Percentiles rank a stretch among this genome's conserved stretches.
Evolutionary conservation across 2,329 filamentous ascomycete species (phyloP).

Genomic region (Colletotrichum lentis): DNA sequence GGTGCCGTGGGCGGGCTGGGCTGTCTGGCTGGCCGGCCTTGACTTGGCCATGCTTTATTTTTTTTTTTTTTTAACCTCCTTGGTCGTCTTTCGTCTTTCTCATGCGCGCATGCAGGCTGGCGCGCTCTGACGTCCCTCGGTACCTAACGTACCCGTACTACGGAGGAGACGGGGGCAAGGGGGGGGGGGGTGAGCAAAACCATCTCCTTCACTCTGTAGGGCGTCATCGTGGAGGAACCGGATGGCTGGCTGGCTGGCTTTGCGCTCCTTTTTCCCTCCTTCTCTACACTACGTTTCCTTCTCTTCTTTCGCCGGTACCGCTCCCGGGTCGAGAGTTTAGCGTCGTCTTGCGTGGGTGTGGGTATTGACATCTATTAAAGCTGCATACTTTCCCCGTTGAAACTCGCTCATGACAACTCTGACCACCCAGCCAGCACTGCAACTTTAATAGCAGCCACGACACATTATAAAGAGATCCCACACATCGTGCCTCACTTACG

Average conservation of each 20-base stretch:
- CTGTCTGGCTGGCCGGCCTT: neutral
- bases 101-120: constrained; percentile 20
- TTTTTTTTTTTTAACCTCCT: neutral
- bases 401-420: constrained; percentile 29
- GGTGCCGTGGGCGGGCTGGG: neutral
- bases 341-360: constrained; percentile 17
- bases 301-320: constrained; percentile 22
- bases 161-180: constrained; percentile 8
- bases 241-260: constrained; percentile 22
- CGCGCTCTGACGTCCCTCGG: constrained; percentile 29
- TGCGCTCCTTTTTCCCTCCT: neutral
- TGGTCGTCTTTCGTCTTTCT: neutral
- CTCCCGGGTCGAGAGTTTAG: constrained; percentile 32
- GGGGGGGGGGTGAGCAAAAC: constrained; percentile 15
- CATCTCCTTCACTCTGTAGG: neutral
- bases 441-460: neutral
- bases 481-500: neutral
- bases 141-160: neutral
- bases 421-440: neutral
- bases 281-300: neutral
- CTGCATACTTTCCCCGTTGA: constrained; percentile 23
- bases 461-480: neutral
- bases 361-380: constrained; percentile 37
- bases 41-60: neutral
- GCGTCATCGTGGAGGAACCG: constrained; percentile 29